Evolutionary conservation across 2,329 filamentous ascomycete species (phyloP), one percentile per base, ranked within the genome.

Genomic region (Exophiala dermatitidis): DNA sequence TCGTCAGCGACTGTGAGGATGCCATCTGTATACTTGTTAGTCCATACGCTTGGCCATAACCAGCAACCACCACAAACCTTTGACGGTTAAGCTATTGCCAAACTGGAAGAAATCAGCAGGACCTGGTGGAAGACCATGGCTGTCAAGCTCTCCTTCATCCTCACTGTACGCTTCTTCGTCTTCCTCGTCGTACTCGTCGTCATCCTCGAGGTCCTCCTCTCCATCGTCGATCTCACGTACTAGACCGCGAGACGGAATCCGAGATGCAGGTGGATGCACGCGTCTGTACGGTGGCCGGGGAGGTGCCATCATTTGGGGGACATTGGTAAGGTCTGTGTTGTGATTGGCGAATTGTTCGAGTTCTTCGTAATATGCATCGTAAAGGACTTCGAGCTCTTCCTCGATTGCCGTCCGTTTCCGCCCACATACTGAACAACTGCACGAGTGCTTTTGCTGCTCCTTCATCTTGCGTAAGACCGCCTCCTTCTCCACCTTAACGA

Each of bases 381-480:
- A 98, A 8, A 98, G 80, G 12, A 95, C 90, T 68, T 98, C 93
- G 8, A 98, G 77, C 71, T 98, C 93, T 72, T 98, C 93, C 71
- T 98, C 93, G 63, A 98, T 98, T 37, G 93, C 93, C 8, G 87
- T 95, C 50, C 93, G 83, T 74, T 98, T 98, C 61, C 93, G 82
- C 49, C 93, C 93, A 70, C 93, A 98, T 38, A 98, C 91, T 3
- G 90, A 94, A 71, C 93, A 98, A 69, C 90, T 96, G 76, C 93
- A 98, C 2, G 91, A 97, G 69, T 97, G 90, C 72, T 97, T 97
- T 71, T 98, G 93, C 71, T 98, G 93, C 71, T 98, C 93, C 77
- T 98, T 98, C 93, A 98, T 98, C 77, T 98, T 98, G 67, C 88
- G 90, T 52, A 98, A 74, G 0, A 98, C 93, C 5, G 93, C 91